These are phyloP conservation scores for Westerdykella sp. DNA, from an alignment of 2,329 filamentous ascomycete genomes.

Conservation along the genomic window DNA sequence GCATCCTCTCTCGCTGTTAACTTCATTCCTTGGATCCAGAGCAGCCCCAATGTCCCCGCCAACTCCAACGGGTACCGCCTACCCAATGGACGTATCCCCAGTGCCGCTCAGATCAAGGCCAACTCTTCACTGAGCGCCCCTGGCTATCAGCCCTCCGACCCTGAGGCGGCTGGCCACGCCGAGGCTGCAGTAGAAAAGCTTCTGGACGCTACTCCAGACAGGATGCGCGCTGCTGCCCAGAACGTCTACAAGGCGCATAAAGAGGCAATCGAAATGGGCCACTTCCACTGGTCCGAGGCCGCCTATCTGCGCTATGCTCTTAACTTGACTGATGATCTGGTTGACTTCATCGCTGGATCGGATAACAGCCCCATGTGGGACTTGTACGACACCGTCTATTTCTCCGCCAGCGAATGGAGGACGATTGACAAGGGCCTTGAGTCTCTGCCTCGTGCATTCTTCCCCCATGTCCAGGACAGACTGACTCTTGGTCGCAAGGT, in stretches of 20 bases:
- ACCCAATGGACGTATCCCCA: conserved; percentile 31
- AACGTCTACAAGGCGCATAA: conserved; percentile 52
- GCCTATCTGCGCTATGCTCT: conserved; percentile 57
- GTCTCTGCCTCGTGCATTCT: conserved; percentile 56
- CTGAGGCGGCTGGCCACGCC: conserved; percentile 9
- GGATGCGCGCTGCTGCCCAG: conserved; percentile 37
- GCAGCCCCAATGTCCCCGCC: conserved; percentile 48
- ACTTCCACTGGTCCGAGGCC: conserved; percentile 61
- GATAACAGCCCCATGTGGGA: conserved; percentile 45
- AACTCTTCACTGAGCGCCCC: conserved; percentile 21
- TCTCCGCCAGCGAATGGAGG: conserved; percentile 53
- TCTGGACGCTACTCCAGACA: conserved; percentile 13
- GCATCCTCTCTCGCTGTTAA: conserved; percentile 46
- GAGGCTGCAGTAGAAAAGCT: conserved; percentile 16
- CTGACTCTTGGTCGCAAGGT: conserved; percentile 54
- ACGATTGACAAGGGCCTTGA: conserved; percentile 59
- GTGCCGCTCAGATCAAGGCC: conserved; percentile 22
- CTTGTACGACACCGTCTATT: conserved; percentile 54
- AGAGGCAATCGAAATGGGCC: conserved; percentile 47
- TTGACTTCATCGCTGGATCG: conserved; percentile 37
- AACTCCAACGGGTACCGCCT: conserved; percentile 31
- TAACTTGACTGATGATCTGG: conserved; percentile 50
- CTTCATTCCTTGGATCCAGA: conserved; percentile 59
- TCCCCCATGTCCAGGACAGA: conserved; percentile 53
- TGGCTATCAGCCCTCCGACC: conserved; percentile 11